Percentiles rank a stretch among this genome's conserved stretches.
Evolutionary conservation across 2,329 filamentous ascomycete genomes (phyloP).

Genomic region (Paraconiothyrium sp.): DNA sequence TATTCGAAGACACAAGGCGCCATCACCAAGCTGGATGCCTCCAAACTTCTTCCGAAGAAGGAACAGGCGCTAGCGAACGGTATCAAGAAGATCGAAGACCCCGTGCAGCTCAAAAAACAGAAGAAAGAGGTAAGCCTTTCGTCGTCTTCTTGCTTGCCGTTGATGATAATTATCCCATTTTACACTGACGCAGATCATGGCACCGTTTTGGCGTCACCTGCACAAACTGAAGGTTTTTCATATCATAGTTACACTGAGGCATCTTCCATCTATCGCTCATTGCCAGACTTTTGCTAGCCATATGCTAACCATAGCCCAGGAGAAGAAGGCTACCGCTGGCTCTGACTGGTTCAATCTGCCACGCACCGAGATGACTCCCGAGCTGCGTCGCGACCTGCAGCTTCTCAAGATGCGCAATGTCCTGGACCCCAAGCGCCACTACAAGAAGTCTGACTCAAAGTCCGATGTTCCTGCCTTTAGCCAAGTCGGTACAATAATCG

Average conservation of each 20-base stretch:
- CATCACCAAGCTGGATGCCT: constrained; percentile 63
- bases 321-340: constrained; percentile 75
- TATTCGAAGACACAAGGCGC: constrained; percentile 64
- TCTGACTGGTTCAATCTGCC: constrained; percentile 88
- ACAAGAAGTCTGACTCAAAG: constrained; percentile 84
- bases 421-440: constrained; percentile 87
- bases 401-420: constrained; percentile 88
- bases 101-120: constrained; percentile 57
- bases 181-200: constrained; percentile 75
- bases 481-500: constrained; percentile 86
- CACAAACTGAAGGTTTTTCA: constrained; percentile 72
- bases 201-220: constrained; percentile 82
- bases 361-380: constrained; percentile 81
- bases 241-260: constrained; percentile 80
- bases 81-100: constrained; percentile 64
- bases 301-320: constrained; percentile 50
- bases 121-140: constrained; percentile 60
- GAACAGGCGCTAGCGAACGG: constrained; percentile 59
- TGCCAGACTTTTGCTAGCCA: constrained; percentile 20
- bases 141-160: constrained; percentile 51
- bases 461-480: constrained; percentile 80
- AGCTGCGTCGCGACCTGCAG: constrained; percentile 89
- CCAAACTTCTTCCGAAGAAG: constrained; percentile 59
- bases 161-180: constrained; percentile 83
- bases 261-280: constrained; percentile 16